Base-by-base conservation (phyloP, 2,329 filamentous ascomycete genomes). In the Trichophyton benhamiae region DNA sequence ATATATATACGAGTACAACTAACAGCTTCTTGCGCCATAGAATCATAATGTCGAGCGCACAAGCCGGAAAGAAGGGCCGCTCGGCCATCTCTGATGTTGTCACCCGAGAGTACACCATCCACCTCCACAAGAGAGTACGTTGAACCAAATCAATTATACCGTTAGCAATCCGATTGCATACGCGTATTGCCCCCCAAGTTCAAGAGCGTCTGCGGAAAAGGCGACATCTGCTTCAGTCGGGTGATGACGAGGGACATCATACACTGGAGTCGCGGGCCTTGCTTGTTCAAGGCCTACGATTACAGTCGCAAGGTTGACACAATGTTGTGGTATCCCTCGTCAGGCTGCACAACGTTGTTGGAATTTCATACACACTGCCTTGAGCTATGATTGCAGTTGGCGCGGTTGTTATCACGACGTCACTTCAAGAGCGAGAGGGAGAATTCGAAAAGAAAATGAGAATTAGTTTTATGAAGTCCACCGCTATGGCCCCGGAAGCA, bases 41-140 rank as follows among this genome's bases (percentile, higher is more conserved):
- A 62, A 49, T 59, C 84, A 80, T 82, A 76, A 87, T 87, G 84
- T 86, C 85, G 73, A 83, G 77, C 69, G 70, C 74, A 74, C 77
- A 87, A 85, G 81, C 79, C 73, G 81, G 79, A 77, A 87, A 87
- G 83, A 88, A 87, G 81, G 72, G 79, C 74, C 89, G 91, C 78
- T 96, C 90, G 80, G 95, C 95, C 83, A 96, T 99, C 80, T 87
- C 90, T 80, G 92, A 99, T 82, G 95, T 99, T 77, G 92, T 99
- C 79, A 87, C 94, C 75, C 90, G 94, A 85, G 95, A 99, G 85
- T 99, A 99, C 87, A 99, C 94, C 80, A 97, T 99, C 83, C 92
- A 99, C 86, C 83, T 99, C 74, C 94, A 99, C 89, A 97, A 96
- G 89, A 88, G 92, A 82, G 89, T 95, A 91, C 78, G 88, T 88